Evolutionary conservation across 441 rosid genomes (phyloP), one percentile per base, ranked within the genome.

Genomic region (Euphorbia neoarborescens): DNA sequence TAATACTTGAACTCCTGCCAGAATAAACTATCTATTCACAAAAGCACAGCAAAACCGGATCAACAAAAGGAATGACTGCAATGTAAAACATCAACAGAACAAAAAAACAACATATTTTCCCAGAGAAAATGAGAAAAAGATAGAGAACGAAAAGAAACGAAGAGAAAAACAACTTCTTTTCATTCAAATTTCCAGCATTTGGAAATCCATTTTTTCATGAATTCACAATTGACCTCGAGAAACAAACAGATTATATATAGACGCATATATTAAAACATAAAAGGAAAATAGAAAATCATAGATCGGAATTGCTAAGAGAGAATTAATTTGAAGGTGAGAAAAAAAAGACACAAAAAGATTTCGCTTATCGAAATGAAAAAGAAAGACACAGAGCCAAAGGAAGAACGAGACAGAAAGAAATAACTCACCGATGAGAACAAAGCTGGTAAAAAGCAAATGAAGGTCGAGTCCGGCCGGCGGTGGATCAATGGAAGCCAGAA

Each of bases 401-500:
- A n/a, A 24, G 27, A 3, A 14, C 3, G 66, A 20, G 19, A 27
- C 65, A 15, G 17, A 37, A 38, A 34, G 28, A 17, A 40, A 32
- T 7, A 28, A 54, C 27, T 24, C 35, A 37, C 67, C 62, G 27
- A 37, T 34, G 24, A 40, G 25, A 7, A 5, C 17, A 30, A 50
- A 56, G 53, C 63, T 54, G 62, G 15, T 22, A 14, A 35, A 17
- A 20, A 24, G 62, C n/a, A 0, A 68, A 53, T 68, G 24, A 7
- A 20, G 70, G 37, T 50, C 14, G 22, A 53, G 53, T 20, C 48
- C 54, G 24, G 50, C 48, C 54, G 24, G 50, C 1, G 25, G 51
- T 34, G 20, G 51, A 68, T 68, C 62, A 56, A 69, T 40, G 54
- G 54, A 32, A 69, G 57, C 19, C 8, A 19, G 19, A 57, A 69